Base-by-base conservation (phyloP, 495 filamentous ascomycete genomes). In the Hypoxylon subgilvum region DNA sequence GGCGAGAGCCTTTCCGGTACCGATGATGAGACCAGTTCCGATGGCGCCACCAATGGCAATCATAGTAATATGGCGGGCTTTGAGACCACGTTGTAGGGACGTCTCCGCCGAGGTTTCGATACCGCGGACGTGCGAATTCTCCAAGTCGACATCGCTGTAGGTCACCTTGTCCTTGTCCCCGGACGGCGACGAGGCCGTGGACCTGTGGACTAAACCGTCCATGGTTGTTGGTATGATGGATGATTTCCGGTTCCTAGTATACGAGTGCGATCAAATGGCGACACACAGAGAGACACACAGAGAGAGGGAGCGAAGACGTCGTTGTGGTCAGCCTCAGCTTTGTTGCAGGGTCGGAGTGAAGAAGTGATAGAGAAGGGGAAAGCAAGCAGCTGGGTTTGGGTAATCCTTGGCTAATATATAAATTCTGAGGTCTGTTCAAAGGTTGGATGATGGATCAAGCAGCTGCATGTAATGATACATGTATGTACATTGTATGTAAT, bases 41-140 rank as follows among this genome's bases (percentile, higher is more conserved):
- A 95, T 89, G 8, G 90, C 90, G 39, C 88, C 88, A 21, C 90
- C 90, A 61, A 95, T 90, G 3, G 90, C 90, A 79, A 95, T 92
- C 84, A 91, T 85, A 61, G 85, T 85, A 58, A 90, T 82, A 50
- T 90, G 87, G 23, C 86, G 79, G 1, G 86, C 79, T 53, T 84
- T 82, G 39, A 91, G 72, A 4, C 81, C 80, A 30, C 85, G 82
- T 42, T 85, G 85, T 13, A 91, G 66, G n/a, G 65, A 57, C 28
- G 69, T 73, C 50, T 69, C 63, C 27, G 58, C 57, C 31, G 64
- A 67, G 0, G 71, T 73, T 59, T 73, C 69, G 43, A 71, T 66
- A 39, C 71, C 71, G 30, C 69, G 71, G 36, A 73, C 50, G 38
- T 61, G 63, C 31, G 47, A 47, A 12, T 48, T 40, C 4, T 64